Evolutionary conservation across 176 grass and related monocot genomes (phyloP), one percentile per base, ranked within the genome.

Genomic region (Carex parvula): DNA sequence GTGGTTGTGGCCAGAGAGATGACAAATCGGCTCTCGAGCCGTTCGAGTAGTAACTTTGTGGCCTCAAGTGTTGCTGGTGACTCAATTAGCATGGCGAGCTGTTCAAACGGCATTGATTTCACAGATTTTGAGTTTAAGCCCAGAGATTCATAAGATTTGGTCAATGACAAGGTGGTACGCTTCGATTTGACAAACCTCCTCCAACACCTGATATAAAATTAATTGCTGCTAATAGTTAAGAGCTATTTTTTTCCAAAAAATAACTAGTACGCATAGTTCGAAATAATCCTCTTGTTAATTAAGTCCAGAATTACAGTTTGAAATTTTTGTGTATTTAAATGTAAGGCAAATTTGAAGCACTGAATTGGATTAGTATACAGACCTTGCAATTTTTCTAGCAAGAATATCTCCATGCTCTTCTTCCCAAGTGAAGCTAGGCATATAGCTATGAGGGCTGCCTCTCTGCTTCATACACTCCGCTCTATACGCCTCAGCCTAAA

Each of bases 21-120:
- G 22, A 75, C 67, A 44, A 95, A 85, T 17, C 91, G 88, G 46
- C 56, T 86, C 77, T 99, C 93, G 29, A 99, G 80, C 10, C 96
- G 93, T 15, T 90, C 91, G 60, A 99, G 91, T 56, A 99, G 75
- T 86, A 90, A 87, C 65, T 99, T 99, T 15, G 91, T 84, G 1
- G 78, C 84, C 60, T 88, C 79, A 79, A 95, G 91, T 83, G 87
- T 88, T 42, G 24, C 46, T 67, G 93, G 77, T 41, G 96, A 95
- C 84, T 92, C 89, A 46, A 99, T 99, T 64, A 79, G 70, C 76
- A 94, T 78, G 69, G 91, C 96, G 61, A 99, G 80, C 59, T 93
- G 89, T 81, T 99, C 96, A 82, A 99, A 99, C 57, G 90, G 93
- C 96, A 94, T 99, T 60, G 71, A 86, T 65, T 94, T 95, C 32